Evolutionary conservation across 306 rosid genomes (phyloP).

Genomic region (Malus sieversii): DNA sequence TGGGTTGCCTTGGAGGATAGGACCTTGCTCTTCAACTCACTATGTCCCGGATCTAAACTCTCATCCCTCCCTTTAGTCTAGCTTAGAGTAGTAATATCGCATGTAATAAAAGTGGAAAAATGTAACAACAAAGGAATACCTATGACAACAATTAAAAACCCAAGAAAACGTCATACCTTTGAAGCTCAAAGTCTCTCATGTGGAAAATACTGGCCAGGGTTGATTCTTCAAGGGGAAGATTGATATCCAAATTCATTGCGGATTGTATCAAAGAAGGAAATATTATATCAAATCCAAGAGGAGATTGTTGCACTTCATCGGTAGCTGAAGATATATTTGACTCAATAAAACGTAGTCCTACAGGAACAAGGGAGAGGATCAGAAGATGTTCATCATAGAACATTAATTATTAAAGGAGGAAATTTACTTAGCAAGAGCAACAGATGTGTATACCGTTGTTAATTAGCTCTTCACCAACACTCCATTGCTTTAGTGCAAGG

Average conservation of each 20-base stretch:
- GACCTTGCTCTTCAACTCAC: too few species aligned
- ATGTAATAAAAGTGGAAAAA: too few species aligned
- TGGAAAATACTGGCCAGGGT: conserved; percentile 41
- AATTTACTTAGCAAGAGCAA: not conserved
- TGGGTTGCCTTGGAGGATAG: too few species aligned
- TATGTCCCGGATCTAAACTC: too few species aligned
- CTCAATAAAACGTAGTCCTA: conserved; percentile 67
- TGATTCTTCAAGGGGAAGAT: conserved; percentile 32
- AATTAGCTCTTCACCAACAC: conserved; percentile 53
- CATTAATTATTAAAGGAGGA: not conserved
- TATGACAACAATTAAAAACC: too few species aligned
- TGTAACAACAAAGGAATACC: too few species aligned
- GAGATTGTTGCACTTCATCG: conserved; percentile 56
- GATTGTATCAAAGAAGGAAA: conserved; percentile 57
- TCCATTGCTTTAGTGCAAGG: conserved; percentile 68
- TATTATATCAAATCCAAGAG: conserved; percentile 64
- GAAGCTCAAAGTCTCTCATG: conserved; percentile 49
- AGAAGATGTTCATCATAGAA: not conserved
- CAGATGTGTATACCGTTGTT: conserved; percentile 36
- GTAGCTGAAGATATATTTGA: conserved; percentile 52
- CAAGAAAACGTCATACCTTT: conserved; percentile 22
- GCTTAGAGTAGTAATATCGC: too few species aligned
- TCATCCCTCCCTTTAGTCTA: too few species aligned
- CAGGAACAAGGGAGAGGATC: conserved; percentile 14
- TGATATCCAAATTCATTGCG: conserved; percentile 50